Evolutionary conservation across 495 filamentous ascomycete genomes (phyloP).

Genomic region (Penicillium parvum): DNA sequence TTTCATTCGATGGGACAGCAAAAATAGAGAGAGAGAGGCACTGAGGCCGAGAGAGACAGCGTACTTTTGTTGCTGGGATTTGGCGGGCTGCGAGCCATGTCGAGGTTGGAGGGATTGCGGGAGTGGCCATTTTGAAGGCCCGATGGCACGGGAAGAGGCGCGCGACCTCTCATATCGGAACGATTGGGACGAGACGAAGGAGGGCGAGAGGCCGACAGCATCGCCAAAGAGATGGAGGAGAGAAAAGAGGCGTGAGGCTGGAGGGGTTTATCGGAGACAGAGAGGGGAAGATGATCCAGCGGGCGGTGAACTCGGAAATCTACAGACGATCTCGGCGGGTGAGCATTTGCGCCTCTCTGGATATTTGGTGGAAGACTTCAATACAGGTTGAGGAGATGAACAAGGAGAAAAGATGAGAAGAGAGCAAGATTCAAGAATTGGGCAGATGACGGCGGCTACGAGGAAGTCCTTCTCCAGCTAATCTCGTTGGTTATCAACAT

Average conservation of each 20-base stretch:
- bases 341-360: neutral
- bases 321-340: neutral
- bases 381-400: neutral
- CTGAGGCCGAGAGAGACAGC: conserved; percentile 15
- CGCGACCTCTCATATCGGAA: conserved; percentile 44
- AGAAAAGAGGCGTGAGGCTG: conserved; percentile 13
- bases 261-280: conserved; percentile 31
- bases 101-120: conserved; percentile 44
- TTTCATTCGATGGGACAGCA: neutral
- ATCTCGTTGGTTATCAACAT: conserved; percentile 7
- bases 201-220: conserved; percentile 25
- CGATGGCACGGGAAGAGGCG: conserved; percentile 38
- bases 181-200: conserved; percentile 20
- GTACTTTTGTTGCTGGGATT: conserved; percentile 66
- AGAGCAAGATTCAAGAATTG: neutral
- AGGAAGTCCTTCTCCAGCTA: conserved; percentile 2
- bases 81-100: conserved; percentile 70
- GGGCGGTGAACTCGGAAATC: conserved; percentile 12
- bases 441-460: neutral
- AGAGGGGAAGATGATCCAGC: conserved; percentile 14
- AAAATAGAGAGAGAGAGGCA: neutral
- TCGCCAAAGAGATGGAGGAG: conserved; percentile 14
- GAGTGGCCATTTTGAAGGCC: conserved; percentile 44
- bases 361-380: too few relatives aligned
- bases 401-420: neutral